Evolutionary conservation across 2,329 filamentous ascomycete species (phyloP).

Genomic region (Stachybotrys chartarum): DNA sequence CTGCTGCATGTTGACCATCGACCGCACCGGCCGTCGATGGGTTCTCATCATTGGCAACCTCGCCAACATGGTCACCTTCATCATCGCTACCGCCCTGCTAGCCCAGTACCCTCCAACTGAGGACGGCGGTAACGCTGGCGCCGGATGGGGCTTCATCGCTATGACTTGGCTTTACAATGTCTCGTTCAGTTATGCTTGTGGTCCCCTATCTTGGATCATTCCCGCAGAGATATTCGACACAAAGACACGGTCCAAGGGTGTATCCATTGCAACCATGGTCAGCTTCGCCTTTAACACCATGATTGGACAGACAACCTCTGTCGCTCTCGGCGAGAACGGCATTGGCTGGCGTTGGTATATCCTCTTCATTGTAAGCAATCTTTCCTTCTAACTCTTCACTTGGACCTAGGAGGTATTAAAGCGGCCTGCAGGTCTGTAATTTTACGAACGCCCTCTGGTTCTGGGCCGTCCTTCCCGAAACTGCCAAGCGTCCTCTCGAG

Average conservation of each 20-base stretch:
- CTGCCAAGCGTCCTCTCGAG: constrained; percentile 55
- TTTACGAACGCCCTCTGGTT: constrained; percentile 44
- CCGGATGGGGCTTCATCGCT: constrained; percentile 65
- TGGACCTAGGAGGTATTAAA: not conserved
- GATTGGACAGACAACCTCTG: constrained; percentile 58
- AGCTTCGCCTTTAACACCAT: constrained; percentile 72
- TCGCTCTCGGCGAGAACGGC: constrained; percentile 35
- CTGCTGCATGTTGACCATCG: constrained; percentile 61
- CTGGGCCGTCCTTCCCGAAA: constrained; percentile 61
- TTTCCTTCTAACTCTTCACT: not conserved
- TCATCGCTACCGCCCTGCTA: constrained; percentile 52
- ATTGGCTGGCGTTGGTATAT: constrained; percentile 41
- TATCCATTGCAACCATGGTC: constrained; percentile 66
- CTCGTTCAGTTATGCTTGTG: constrained; percentile 64
- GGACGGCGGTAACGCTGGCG: constrained; percentile 35
- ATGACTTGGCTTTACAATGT: constrained; percentile 78
- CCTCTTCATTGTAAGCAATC: constrained; percentile 28
- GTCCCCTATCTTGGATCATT: constrained; percentile 55
- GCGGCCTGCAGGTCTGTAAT: constrained; percentile 47
- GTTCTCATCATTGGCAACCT: constrained; percentile 67
- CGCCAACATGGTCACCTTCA: constrained; percentile 64
- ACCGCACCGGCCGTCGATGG: constrained; percentile 63
- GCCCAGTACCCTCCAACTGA: constrained; percentile 49
- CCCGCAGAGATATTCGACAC: constrained; percentile 73
- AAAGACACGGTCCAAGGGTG: constrained; percentile 65